Base-by-base conservation (phyloP, 345 rosid genomes). In the Heritiera littoralis region DNA sequence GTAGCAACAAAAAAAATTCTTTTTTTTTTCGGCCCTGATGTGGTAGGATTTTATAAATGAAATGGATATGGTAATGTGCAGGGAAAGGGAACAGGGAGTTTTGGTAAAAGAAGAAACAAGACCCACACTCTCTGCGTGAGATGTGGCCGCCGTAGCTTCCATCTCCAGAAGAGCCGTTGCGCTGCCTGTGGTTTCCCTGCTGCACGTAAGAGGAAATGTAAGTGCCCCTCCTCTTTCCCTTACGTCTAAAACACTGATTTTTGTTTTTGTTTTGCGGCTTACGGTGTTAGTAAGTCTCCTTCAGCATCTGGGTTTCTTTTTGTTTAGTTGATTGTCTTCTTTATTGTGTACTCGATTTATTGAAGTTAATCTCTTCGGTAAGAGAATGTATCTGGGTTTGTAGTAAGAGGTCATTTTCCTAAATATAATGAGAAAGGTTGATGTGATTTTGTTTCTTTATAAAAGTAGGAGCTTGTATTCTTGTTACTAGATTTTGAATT, bases 1-100 rank as follows among this genome's bases (percentile, higher is more conserved):
- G 52, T 48, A 52, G 56, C 38, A 4, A 73, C 28, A 5, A 54
- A 7, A 23, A 12, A 13, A 13, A 4, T 17, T 18, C 1, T 15
- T 67, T 6, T 17, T 6, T 15, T 52, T 1, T 60, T 65, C n/a
- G 28, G 28, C 5, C 1, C n/a, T 32, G n/a, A 18, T 55, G 6
- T 28, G 9, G 13, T 55, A 14, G n/a, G 23, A 4, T n/a, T 23
- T 18, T 58, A 2, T 14, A 54, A 59, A 0, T 43, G 30, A 46
- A 23, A 18, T 38, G 12, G 63, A 9, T 9, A 78, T 76, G 76
- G 84, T 80, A 76, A 60, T 66, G 65, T 43, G 20, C 90, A 94
- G 98, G 95, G 97, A 18, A 95, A 95, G 85, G 98, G 98, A 80
- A 93, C 98, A 32, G 98, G 98, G 60, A 95, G 98, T 85, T 95